phyloP scores from a whole-genome alignment of 768 basidiomycete species.

The Russula compacta region DNA sequence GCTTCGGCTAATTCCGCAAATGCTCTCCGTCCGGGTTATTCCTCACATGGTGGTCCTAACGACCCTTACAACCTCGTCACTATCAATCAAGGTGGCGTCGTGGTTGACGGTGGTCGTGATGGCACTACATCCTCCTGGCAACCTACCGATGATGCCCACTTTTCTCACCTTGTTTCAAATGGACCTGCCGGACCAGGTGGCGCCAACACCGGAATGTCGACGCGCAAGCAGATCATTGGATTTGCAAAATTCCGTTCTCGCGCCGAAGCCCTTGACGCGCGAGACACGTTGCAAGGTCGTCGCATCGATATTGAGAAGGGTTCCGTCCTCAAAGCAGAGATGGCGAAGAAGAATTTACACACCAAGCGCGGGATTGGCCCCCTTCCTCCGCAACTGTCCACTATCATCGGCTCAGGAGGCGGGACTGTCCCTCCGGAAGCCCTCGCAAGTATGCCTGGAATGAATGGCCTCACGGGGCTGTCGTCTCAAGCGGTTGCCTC shows the following conservation, averaged over 20 bases:
- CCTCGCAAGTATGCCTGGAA: conserved; percentile 24
- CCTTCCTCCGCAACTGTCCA: conserved; percentile 17
- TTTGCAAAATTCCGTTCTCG: conserved; percentile 93
- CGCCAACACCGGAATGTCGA: conserved; percentile 31
- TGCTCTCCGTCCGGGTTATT: conserved; percentile 20
- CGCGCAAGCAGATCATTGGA: conserved; percentile 94
- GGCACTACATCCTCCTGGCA: conserved; percentile 62
- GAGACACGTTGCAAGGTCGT: conserved; percentile 81
- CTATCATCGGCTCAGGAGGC: conserved; percentile 19
- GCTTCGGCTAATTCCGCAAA: conserved; percentile 15
- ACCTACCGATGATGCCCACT: conserved; percentile 31
- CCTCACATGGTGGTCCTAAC: conserved; percentile 42
- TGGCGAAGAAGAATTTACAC: conserved; percentile 99
- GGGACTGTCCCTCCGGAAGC: conserved; percentile 17
- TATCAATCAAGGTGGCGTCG: conserved; percentile 72
- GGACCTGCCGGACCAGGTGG: conserved; percentile 12
- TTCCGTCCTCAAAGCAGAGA: conserved; percentile 90
- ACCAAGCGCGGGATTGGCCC: conserved; percentile 83
- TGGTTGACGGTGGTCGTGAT: conserved; percentile 71
- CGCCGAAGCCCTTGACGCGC: conserved; percentile 77
- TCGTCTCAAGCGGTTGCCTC: conserved; percentile 8
- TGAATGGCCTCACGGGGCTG: conserved; percentile 17
- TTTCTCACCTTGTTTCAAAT: conserved; percentile 22
- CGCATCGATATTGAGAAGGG: conserved; percentile 91
- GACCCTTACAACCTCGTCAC: conserved; percentile 82